Evolutionary conservation across 768 basidiomycete genomes (phyloP).

Genomic region (Erythrobasidium yunnanense): DNA sequence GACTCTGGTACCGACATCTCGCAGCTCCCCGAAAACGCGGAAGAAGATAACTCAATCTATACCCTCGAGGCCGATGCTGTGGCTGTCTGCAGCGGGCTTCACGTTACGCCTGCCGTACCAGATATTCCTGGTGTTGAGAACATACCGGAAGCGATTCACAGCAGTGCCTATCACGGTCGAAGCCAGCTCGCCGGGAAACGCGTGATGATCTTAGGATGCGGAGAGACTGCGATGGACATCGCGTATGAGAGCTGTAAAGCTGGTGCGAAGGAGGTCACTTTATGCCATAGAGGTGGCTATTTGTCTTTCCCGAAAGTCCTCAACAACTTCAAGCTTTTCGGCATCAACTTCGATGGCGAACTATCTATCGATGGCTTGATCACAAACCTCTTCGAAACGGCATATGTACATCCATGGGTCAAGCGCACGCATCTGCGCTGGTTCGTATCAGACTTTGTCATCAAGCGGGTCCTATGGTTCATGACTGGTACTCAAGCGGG

Average conservation of each 20-base stretch:
- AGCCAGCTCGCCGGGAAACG: conserved; percentile 46
- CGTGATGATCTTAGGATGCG: conserved; percentile 53
- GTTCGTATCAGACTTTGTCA: conserved; percentile 48
- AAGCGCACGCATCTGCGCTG: conserved; percentile 50
- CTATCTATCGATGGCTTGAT: conserved; percentile 44
- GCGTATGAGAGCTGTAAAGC: conserved; percentile 46
- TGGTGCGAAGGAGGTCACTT: conserved; percentile 48
- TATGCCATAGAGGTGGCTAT: conserved; percentile 51
- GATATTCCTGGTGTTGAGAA: conserved; percentile 48
- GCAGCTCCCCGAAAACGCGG: background rate
- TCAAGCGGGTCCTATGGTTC: conserved; percentile 55
- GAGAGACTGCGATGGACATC: conserved; percentile 57
- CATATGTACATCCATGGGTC: conserved; percentile 54
- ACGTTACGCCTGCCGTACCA: conserved; percentile 51
- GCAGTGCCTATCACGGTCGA: conserved; percentile 49
- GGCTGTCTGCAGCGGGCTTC: conserved; percentile 52
- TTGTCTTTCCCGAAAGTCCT: conserved; percentile 51
- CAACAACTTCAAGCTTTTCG: conserved; percentile 53
- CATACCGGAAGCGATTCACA: conserved; percentile 47
- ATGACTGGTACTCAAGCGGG: conserved; percentile 49
- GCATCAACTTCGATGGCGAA: conserved; percentile 44
- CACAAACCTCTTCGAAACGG: conserved; percentile 48
- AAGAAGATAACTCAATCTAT: background rate
- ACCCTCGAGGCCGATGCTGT: conserved; percentile 45
- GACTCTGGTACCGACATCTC: background rate